Evolutionary conservation across 2,329 filamentous ascomycete species (phyloP).

Genomic region (Cladosporium phlei): DNA sequence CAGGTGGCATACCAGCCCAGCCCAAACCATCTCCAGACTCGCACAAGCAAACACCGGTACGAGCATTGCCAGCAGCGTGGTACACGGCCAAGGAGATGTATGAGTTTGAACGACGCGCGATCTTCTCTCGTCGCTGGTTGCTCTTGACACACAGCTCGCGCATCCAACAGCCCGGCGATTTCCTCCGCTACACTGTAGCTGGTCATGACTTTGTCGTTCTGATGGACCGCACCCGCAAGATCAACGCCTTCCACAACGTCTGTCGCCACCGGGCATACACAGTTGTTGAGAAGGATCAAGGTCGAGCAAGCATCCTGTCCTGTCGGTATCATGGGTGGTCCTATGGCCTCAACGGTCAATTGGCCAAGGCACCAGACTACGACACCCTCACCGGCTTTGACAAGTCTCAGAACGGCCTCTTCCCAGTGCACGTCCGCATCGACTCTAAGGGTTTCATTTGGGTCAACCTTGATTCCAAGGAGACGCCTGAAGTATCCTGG

Average conservation of each 20-base stretch:
- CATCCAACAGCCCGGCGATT: slow-evolving; percentile 25
- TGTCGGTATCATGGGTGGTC: slow-evolving; percentile 62
- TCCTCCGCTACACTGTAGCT: slow-evolving; percentile 21
- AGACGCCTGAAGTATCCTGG: slow-evolving; percentile 46
- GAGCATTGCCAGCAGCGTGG: slow-evolving; percentile 42
- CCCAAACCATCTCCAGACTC: slow-evolving; percentile 1
- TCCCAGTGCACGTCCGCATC: slow-evolving; percentile 49
- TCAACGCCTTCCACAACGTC: slow-evolving; percentile 40
- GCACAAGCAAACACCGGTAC: slow-evolving; percentile 28
- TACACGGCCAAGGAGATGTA: slow-evolving; percentile 42
- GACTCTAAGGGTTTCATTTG: slow-evolving; percentile 52
- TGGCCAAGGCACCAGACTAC: slow-evolving; percentile 57
- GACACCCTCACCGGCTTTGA: slow-evolving; percentile 53
- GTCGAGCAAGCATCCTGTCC: slow-evolving; percentile 49
- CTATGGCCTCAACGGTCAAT: slow-evolving; percentile 52
- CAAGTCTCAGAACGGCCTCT: slow-evolving; percentile 49
- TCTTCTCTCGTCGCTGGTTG: slow-evolving; percentile 38
- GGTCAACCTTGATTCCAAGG: slow-evolving; percentile 48
- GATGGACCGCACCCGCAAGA: slow-evolving; percentile 18
- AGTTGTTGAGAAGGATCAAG: slow-evolving; percentile 48
- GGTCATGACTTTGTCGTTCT: slow-evolving; percentile 23
- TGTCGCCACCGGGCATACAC: slow-evolving; percentile 53
- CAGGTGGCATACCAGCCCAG: slow-evolving; percentile 1
- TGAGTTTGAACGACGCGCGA: slow-evolving; percentile 42
- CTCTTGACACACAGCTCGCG: slow-evolving; percentile 31